Percentiles rank a stretch among this genome's conserved stretches.
These are phyloP conservation scores for Pythium periplocum DNA, from an alignment of 352 stramenopile species.

Conservation along the genomic window DNA sequence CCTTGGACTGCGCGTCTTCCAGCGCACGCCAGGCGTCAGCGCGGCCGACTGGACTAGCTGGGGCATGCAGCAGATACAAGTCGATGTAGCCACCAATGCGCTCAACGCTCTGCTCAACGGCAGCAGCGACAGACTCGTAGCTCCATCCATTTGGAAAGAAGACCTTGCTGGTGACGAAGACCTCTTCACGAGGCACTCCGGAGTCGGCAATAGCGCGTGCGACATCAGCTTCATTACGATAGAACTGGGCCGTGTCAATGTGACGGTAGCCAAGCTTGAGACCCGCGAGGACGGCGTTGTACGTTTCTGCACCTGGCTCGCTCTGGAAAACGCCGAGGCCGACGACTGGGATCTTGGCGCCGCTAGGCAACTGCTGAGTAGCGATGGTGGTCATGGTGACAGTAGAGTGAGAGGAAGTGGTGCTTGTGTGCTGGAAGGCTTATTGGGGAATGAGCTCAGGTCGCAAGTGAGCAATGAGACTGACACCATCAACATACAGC, in stretches of 20 bases:
- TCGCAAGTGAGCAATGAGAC: too few species aligned
- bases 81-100: slow-evolving; percentile 44
- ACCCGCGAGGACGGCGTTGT: slow-evolving; percentile 9
- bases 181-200: slow-evolving; percentile 33
- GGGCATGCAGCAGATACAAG: slow-evolving; percentile 37
- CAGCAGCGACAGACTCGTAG: slow-evolving; percentile 35
- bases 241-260: slow-evolving; percentile 49
- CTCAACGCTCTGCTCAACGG: slow-evolving; percentile 12
- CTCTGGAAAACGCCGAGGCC: slow-evolving; percentile 43
- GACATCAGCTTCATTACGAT: slow-evolving; percentile 62
- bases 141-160: slow-evolving; percentile 34
- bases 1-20: slow-evolving; percentile 8
- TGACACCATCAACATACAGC: too few species aligned
- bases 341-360: slow-evolving; percentile 32
- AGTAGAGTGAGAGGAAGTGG: neutral
- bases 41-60: slow-evolving; percentile 8
- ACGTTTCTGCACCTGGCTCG: slow-evolving; percentile 11
- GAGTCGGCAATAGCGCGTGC: slow-evolving; percentile 31
- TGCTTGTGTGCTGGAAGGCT: too few species aligned
- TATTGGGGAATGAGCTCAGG: too few species aligned
- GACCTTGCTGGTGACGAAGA: slow-evolving; percentile 49
- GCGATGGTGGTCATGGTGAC: neutral
- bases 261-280: slow-evolving; percentile 51
- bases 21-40: slow-evolving; percentile 13
- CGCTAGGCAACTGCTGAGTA: slow-evolving; percentile 22